A percentile compares a stretch with the other conserved stretches of the same genome.
These are phyloP conservation scores for Penicillium desertorum DNA, from an alignment of 495 filamentous ascomycete genomes.

Conservation along the genomic window DNA sequence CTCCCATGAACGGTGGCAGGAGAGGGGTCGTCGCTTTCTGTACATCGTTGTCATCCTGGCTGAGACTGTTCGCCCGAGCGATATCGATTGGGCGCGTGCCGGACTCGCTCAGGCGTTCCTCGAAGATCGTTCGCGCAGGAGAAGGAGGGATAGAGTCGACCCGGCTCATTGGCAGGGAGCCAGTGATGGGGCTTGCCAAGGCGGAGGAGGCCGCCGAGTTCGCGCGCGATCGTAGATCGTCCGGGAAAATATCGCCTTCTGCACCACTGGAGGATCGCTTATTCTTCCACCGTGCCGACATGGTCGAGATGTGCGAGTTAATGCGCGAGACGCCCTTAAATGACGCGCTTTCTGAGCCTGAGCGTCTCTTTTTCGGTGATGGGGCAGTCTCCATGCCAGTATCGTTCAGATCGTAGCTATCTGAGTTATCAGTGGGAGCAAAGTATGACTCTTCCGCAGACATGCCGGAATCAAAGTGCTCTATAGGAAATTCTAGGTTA, in stretches of 20 bases:
- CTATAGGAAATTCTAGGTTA: slow-evolving; percentile 21
- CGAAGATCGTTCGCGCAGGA: slow-evolving; percentile 64
- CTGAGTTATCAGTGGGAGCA: slow-evolving; percentile 30
- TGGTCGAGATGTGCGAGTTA: slow-evolving; percentile 68
- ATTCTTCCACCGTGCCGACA: slow-evolving; percentile 64
- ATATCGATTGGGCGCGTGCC: slow-evolving; percentile 55
- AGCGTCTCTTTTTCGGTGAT: slow-evolving; percentile 61
- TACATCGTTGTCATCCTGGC: slow-evolving; percentile 55
- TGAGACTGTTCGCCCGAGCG: slow-evolving; percentile 52
- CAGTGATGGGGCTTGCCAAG: slow-evolving; percentile 57
- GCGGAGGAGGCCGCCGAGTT: slow-evolving; percentile 69
- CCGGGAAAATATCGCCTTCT: slow-evolving; percentile 42
- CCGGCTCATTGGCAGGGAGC: slow-evolving; percentile 44
- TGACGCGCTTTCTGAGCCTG: slow-evolving; percentile 65
- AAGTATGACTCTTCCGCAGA: slow-evolving; percentile 39
- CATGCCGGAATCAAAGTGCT: slow-evolving; percentile 40
- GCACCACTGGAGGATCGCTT: slow-evolving; percentile 51
- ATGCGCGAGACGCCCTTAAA: slow-evolving; percentile 65
- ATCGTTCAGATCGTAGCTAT: slow-evolving; percentile 61
- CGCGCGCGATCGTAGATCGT: slow-evolving; percentile 44
- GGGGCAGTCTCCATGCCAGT: slow-evolving; percentile 58
- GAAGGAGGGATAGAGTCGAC: slow-evolving; percentile 62
- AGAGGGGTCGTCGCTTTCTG: slow-evolving; percentile 74
- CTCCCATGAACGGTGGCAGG: slow-evolving; percentile 74
- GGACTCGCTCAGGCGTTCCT: slow-evolving; percentile 54